Evolutionary conservation across 805 yeast species (phyloP).

Genomic region (Hanseniaspora lachancei): DNA sequence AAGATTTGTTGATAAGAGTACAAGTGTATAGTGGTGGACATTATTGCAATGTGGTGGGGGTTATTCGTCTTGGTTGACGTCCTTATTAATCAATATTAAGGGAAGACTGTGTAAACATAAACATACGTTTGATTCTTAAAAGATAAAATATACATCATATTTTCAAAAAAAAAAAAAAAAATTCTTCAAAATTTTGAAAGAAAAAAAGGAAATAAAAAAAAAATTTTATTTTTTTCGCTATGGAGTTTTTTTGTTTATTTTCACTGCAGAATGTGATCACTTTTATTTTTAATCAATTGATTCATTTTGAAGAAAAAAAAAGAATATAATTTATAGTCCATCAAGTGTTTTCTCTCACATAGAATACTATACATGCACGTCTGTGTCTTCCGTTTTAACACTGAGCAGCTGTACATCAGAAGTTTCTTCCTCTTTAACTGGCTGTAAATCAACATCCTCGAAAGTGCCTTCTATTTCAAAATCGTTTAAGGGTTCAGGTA

Average conservation of each 20-base stretch:
- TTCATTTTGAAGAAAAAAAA: background rate
- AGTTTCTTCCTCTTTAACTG: background rate
- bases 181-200: too few relatives aligned
- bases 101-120: too few relatives aligned
- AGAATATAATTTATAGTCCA: background rate
- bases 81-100: too few relatives aligned
- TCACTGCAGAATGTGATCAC: too few relatives aligned
- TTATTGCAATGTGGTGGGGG: conserved; percentile 15
- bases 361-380: background rate
- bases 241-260: too few relatives aligned
- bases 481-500: conserved; percentile 37
- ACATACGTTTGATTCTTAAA: too few relatives aligned
- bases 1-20: conserved; percentile 63
- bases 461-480: conserved; percentile 29
- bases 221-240: too few relatives aligned
- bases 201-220: too few relatives aligned
- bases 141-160: too few relatives aligned
- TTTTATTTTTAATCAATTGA: too few relatives aligned
- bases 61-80: too few relatives aligned
- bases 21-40: conserved; percentile 13
- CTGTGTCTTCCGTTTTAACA: background rate
- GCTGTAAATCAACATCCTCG: background rate
- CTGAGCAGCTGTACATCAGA: background rate
- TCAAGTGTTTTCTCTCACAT: background rate
- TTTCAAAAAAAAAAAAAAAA: too few relatives aligned